A percentile compares a stretch with the other conserved stretches of the same genome.
phyloP scores from a whole-genome alignment of 208 protist genomes.

The Tetramitus jugosus region DNA sequence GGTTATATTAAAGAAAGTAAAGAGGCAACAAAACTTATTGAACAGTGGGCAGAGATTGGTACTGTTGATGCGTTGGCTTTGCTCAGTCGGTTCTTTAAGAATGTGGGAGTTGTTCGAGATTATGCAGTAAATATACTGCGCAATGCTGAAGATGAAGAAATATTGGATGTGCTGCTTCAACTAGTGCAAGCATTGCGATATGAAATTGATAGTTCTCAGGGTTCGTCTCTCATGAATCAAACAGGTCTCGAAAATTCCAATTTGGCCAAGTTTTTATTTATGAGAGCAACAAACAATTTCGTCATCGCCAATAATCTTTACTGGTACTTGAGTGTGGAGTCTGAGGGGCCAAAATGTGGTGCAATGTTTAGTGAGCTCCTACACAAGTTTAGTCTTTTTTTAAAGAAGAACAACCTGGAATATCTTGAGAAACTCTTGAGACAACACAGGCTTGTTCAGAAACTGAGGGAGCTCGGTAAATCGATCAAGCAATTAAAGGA shows the following conservation, averaged over 20 bases:
- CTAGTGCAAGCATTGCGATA: constrained; percentile 23
- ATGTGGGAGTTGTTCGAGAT: neutral
- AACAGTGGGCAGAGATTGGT: neutral
- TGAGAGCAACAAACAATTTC: constrained; percentile 4
- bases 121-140: constrained; percentile 38
- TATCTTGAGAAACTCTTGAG: neutral
- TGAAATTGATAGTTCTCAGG: constrained; percentile 16
- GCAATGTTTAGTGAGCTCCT: neutral
- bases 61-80: neutral
- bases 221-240: neutral
- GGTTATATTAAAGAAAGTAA: constrained; percentile 48
- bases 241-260: neutral
- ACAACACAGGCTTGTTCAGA: neutral
- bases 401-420: neutral
- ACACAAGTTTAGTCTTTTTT: neutral
- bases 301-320: constrained; percentile 8
- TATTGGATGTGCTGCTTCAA: constrained; percentile 47
- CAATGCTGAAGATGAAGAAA: constrained; percentile 37
- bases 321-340: constrained; percentile 25
- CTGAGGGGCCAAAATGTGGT: neutral
- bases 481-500: neutral
- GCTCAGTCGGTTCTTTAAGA: neutral
- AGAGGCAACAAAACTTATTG: constrained; percentile 47
- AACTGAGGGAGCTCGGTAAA: neutral
- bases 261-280: constrained; percentile 8